Evolutionary conservation across 2,329 filamentous ascomycete species (phyloP), one percentile per base, ranked within the genome.

Genomic region (Fusarium sp.): DNA sequence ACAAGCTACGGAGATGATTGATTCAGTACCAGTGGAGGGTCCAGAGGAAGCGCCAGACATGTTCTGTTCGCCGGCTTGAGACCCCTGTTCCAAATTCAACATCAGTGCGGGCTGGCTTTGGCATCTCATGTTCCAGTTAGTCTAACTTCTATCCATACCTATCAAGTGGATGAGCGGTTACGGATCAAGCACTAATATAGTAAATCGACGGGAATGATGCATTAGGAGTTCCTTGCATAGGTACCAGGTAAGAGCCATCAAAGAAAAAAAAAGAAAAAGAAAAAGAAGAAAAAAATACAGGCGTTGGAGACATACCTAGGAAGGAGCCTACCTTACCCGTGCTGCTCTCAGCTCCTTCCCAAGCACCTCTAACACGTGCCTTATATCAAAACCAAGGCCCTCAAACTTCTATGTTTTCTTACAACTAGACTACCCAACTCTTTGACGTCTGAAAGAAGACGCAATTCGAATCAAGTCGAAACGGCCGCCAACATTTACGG

Each of bases 1-100:
- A 34, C 25, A 15, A 28, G n/a, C n/a, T n/a, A n/a, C n/a, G 31
- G 35, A 44, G 25, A 48, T 47, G 48, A 42, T 42, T 19, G 39
- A 51, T 49, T 58, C 28, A 56, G 15, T 29, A n/a, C 40, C 12
- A 41, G 31, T 34, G 15, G 32, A 45, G 22, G 22, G 32, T 24
- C 22, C 38, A 24, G 15, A 53, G 24, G 28, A 42, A 44, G 32
- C 39, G 34, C 52, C 15, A 19, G 46, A 42, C 47, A 53, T 54
- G 57, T 41, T 54, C 47, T 36, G 60, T 64, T 64, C 59, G 48
- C 24, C 42, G 54, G 49, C 44, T 48, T 46, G 51, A 49, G 49
- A 61, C 36, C 26, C 26, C 40, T 29, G 40, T 42, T 29, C 40
- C 38, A 40, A 13, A 9, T 9, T 38, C 19, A 6, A 44, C 19